Percentiles rank a stretch among this genome's conserved stretches.
These are phyloP conservation scores for Elsinoe ampelina DNA, from an alignment of 2,329 filamentous ascomycete species.

Conservation along the genomic window DNA sequence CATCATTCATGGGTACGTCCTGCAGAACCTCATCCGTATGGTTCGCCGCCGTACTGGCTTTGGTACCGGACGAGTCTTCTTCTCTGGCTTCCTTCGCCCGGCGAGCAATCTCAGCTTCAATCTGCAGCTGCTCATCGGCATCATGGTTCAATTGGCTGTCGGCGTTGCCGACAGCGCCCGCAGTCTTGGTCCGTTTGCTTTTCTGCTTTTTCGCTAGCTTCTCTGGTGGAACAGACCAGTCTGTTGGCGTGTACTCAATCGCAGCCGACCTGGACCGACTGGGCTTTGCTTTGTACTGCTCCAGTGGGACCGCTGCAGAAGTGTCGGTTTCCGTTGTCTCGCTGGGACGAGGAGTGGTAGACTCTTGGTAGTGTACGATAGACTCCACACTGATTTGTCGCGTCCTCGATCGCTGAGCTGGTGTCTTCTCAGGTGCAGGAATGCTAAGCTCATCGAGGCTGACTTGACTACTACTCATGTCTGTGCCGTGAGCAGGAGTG, in stretches of 20 bases:
- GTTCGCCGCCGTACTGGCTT: neutral
- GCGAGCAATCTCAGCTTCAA: neutral
- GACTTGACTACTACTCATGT: neutral
- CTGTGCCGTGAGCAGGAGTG: neutral
- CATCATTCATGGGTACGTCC: neutral
- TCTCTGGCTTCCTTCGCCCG: conserved; percentile 6
- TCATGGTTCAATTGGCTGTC: neutral
- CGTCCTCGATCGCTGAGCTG: neutral
- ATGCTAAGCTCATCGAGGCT: conserved; percentile 6
- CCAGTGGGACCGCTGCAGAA: neutral
- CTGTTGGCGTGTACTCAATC: neutral
- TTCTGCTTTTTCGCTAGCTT: neutral
- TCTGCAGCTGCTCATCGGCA: neutral
- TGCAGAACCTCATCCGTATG: neutral
- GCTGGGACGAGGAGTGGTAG: too few relatives aligned
- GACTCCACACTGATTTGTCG: neutral
- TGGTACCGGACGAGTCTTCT: conserved; percentile 6
- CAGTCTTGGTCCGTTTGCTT: conserved; percentile 2
- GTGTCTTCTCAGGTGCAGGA: neutral
- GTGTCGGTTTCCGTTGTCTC: neutral
- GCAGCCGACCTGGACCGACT: conserved; percentile 5
- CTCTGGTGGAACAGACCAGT: conserved; percentile 9
- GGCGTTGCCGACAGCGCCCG: neutral
- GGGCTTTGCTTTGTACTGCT: conserved; percentile 2
- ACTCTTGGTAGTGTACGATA: neutral